Evolutionary conservation across 1,284 basidiomycete species (phyloP).

Genomic region (Rhodotorula sp.): DNA sequence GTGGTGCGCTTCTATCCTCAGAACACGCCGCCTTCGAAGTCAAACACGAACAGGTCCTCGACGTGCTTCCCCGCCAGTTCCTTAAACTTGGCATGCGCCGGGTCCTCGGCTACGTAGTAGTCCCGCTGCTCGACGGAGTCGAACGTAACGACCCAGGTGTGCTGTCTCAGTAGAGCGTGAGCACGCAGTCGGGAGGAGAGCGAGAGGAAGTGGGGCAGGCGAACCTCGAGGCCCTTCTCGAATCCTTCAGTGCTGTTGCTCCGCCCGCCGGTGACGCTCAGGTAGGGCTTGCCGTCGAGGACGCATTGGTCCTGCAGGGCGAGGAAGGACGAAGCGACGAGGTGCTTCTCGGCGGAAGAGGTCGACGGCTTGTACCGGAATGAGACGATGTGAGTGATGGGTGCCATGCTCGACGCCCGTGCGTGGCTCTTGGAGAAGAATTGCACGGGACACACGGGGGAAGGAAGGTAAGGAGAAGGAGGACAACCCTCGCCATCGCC

Average conservation of each 20-base stretch:
- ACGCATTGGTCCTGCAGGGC: constrained; percentile 24
- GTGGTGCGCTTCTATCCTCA: neutral
- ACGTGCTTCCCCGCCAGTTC: constrained; percentile 1
- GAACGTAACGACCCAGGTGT: constrained; percentile 30
- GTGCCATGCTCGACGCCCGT: constrained; percentile 6
- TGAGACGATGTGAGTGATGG: constrained; percentile 32
- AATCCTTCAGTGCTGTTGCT: constrained; percentile 17
- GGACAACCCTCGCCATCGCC: too few relatives aligned
- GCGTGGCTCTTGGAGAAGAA: too few relatives aligned
- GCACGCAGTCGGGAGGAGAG: too few relatives aligned
- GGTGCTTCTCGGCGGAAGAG: constrained; percentile 20
- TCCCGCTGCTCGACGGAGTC: constrained; percentile 5
- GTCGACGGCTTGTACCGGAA: constrained; percentile 14
- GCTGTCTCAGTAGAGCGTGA: neutral
- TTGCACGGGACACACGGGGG: too few relatives aligned
- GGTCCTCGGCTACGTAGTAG: constrained; percentile 25
- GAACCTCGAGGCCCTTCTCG: constrained; percentile 22
- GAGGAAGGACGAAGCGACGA: constrained; percentile 24
- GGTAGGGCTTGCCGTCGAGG: neutral
- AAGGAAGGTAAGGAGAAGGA: neutral
- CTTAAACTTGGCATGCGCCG: constrained; percentile 32
- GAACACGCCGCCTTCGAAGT: constrained; percentile 32
- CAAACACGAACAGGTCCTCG: constrained; percentile 30
- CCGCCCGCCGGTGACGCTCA: constrained; percentile 21
- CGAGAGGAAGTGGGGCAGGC: neutral